Evolutionary conservation across 306 rosid genomes (phyloP).

Genomic region (Vigna nakashimae): DNA sequence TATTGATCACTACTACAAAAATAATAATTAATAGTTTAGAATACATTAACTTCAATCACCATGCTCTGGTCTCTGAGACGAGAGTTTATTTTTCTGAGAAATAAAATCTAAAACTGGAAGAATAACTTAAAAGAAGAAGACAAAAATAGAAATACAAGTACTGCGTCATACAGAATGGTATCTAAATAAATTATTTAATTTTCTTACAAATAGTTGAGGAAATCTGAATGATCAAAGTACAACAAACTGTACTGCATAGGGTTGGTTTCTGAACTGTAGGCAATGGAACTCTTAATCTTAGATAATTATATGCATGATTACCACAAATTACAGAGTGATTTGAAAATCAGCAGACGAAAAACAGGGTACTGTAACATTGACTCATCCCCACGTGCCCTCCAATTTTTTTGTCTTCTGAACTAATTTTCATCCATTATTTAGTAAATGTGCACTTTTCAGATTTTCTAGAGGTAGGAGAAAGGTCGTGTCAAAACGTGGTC

Average conservation of each 20-base stretch:
- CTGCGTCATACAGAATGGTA: neutral
- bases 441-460: neutral
- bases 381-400: neutral
- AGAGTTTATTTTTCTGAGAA: neutral
- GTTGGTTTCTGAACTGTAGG: neutral
- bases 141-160: neutral
- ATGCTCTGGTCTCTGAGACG: neutral
- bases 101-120: neutral
- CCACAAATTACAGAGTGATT: neutral
- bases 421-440: neutral
- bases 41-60: neutral
- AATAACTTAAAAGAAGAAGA: neutral
- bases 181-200: neutral
- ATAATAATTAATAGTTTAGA: too few species aligned
- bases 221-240: neutral
- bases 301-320: too few species aligned
- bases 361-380: neutral
- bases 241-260: neutral
- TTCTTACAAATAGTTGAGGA: neutral
- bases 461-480: neutral
- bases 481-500: conserved; percentile 29
- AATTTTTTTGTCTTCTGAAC: neutral
- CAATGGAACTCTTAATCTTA: neutral
- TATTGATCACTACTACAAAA: neutral
- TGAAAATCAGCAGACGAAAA: neutral